Evolutionary conservation across 768 basidiomycete species (phyloP).

Genomic region (Phlebiopsis flavidoalba): DNA sequence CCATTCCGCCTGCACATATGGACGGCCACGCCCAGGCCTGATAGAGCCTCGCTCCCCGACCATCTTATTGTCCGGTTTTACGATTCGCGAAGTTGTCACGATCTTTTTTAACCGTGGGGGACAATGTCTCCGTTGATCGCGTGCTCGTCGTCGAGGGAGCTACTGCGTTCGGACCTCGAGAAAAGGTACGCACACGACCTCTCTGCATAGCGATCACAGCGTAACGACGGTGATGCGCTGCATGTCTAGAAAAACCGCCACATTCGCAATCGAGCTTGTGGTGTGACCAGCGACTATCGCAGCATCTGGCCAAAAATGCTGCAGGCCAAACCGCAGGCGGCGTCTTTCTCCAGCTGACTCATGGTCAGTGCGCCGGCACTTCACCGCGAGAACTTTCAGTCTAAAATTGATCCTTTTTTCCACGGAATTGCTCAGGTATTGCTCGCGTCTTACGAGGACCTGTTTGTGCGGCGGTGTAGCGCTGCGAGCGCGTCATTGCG

Average conservation of each 20-base stretch:
- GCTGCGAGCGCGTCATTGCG: constrained; percentile 63
- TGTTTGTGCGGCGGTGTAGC: constrained; percentile 59
- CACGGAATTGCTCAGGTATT: constrained; percentile 33
- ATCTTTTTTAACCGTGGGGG: constrained; percentile 51
- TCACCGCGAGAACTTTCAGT: neutral
- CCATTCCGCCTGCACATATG: constrained; percentile 47
- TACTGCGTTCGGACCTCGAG: constrained; percentile 69
- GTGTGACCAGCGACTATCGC: constrained; percentile 63
- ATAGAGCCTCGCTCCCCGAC: constrained; percentile 14
- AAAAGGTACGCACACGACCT: constrained; percentile 41
- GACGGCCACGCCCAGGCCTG: constrained; percentile 29
- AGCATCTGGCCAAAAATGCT: constrained; percentile 61
- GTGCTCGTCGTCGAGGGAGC: constrained; percentile 53
- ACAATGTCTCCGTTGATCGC: constrained; percentile 23
- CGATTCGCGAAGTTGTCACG: constrained; percentile 59
- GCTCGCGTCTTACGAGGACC: constrained; percentile 48
- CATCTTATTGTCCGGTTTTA: constrained; percentile 51
- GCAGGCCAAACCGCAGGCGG: constrained; percentile 45
- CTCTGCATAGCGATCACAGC: neutral
- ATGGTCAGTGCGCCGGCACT: constrained; percentile 33
- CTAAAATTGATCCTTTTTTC: too few species aligned
- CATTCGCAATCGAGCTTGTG: constrained; percentile 63
- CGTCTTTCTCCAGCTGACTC: constrained; percentile 48
- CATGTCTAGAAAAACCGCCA: constrained; percentile 50
- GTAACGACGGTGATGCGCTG: neutral